These are phyloP conservation scores for Myxozyma kluyveri DNA, from an alignment of 805 yeast species.

Conservation along the genomic window DNA sequence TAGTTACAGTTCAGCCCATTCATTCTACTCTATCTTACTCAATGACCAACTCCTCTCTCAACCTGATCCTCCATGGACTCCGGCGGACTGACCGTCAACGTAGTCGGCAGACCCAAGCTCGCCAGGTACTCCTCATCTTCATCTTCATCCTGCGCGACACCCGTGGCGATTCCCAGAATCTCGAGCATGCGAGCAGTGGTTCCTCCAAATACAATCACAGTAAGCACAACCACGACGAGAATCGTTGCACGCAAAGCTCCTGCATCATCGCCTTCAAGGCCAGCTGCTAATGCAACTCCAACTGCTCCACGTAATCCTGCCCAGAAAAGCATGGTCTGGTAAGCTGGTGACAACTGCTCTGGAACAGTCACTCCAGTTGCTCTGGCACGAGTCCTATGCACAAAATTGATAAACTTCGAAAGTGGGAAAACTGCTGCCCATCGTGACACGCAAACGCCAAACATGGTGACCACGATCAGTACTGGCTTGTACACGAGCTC, in stretches of 20 bases:
- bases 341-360: slow-evolving; percentile 90
- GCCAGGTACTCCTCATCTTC: slow-evolving; percentile 65
- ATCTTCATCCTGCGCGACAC: slow-evolving; percentile 69
- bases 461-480: slow-evolving; percentile 80
- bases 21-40: not conserved
- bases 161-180: slow-evolving; percentile 86
- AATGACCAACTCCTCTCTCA: not conserved
- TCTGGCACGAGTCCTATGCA: slow-evolving; percentile 60
- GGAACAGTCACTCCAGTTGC: slow-evolving; percentile 42
- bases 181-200: slow-evolving; percentile 98
- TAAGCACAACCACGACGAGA: slow-evolving; percentile 90
- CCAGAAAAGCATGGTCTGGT: slow-evolving; percentile 99
- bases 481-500: slow-evolving; percentile 92
- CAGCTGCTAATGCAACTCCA: slow-evolving; percentile 98
- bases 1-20: too few relatives aligned
- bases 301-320: slow-evolving; percentile 99
- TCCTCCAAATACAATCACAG: slow-evolving; percentile 96
- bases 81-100: not conserved
- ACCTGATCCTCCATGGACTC: not conserved
- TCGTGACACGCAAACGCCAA: slow-evolving; percentile 86
- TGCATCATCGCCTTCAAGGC: slow-evolving; percentile 90
- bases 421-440: slow-evolving; percentile 98
- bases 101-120: slow-evolving; percentile 64
- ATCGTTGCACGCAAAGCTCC: slow-evolving; percentile 89
- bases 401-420: slow-evolving; percentile 77